These are phyloP conservation scores for Candida argentea DNA, from an alignment of 805 yeast genomes.

Conservation along the genomic window DNA sequence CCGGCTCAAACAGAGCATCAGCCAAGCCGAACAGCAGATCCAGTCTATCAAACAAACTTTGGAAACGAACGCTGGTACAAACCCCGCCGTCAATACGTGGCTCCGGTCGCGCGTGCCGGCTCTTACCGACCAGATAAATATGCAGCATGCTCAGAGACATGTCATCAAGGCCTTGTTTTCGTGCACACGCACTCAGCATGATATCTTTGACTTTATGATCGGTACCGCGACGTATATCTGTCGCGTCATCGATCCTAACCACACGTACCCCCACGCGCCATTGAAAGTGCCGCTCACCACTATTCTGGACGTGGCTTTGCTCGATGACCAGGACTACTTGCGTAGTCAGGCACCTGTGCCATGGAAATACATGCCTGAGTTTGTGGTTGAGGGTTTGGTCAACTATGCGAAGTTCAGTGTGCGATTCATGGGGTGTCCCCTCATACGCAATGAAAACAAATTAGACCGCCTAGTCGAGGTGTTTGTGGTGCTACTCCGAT, in stretches of 20 bases:
- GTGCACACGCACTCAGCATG: slow-evolving; percentile 47
- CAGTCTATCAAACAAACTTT: too few relatives aligned
- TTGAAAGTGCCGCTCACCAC: slow-evolving; percentile 46
- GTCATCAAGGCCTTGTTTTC: slow-evolving; percentile 56
- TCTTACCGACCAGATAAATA: slow-evolving; percentile 26
- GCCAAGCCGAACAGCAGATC: slow-evolving; percentile 40
- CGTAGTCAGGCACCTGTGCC: slow-evolving; percentile 60
- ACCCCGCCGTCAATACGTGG: slow-evolving; percentile 15
- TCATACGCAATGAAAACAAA: slow-evolving; percentile 43
- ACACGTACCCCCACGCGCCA: slow-evolving; percentile 44
- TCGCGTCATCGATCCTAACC: slow-evolving; percentile 63
- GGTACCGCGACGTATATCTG: slow-evolving; percentile 69
- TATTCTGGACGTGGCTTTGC: slow-evolving; percentile 51
- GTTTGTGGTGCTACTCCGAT: slow-evolving; percentile 64
- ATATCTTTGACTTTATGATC: slow-evolving; percentile 64
- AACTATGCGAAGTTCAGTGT: slow-evolving; percentile 58
- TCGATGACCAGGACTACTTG: slow-evolving; percentile 66
- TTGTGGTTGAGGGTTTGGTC: slow-evolving; percentile 70
- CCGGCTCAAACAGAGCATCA: slow-evolving; percentile 39
- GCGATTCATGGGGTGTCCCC: slow-evolving; percentile 45
- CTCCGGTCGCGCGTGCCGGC: slow-evolving; percentile 37
- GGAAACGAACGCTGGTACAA: slow-evolving; percentile 22
- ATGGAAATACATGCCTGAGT: slow-evolving; percentile 81
- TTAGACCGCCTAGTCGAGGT: slow-evolving; percentile 56
- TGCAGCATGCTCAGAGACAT: slow-evolving; percentile 35